phyloP scores from a whole-genome alignment of 2,329 filamentous ascomycete genomes.

The Exophiala lecanii-corni region DNA sequence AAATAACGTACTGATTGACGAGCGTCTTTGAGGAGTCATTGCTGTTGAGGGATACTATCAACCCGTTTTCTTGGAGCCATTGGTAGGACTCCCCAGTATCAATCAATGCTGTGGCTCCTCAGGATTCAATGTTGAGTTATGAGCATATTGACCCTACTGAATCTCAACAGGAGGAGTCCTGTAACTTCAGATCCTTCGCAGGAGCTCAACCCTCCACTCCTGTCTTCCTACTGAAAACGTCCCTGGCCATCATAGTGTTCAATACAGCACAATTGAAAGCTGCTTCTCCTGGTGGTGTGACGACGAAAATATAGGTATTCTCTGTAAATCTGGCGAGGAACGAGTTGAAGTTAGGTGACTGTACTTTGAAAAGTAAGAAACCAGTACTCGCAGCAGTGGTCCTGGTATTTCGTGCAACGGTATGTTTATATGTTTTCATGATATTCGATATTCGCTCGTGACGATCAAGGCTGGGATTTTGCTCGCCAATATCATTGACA shows the following conservation, averaged over 20 bases:
- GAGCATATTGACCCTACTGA: too few relatives aligned
- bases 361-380: slow-evolving; percentile 45
- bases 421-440: slow-evolving; percentile 97
- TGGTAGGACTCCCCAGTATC: too few relatives aligned
- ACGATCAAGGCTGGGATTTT: slow-evolving; percentile 86
- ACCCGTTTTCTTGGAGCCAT: too few relatives aligned
- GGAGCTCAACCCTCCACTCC: slow-evolving; percentile 26
- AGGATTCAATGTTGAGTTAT: too few relatives aligned
- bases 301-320: slow-evolving; percentile 93
- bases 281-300: slow-evolving; percentile 85
- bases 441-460: slow-evolving; percentile 96
- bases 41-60: too few relatives aligned
- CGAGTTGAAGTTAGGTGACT: slow-evolving; percentile 70
- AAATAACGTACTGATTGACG: too few relatives aligned
- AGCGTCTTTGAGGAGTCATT: too few relatives aligned
- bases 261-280: slow-evolving; percentile 85
- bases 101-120: too few relatives aligned
- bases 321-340: slow-evolving; percentile 95
- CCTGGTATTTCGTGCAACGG: slow-evolving; percentile 42
- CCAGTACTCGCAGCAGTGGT: slow-evolving; percentile 40
- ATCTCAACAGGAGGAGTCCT: too few relatives aligned
- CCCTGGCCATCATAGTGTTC: slow-evolving; percentile 81
- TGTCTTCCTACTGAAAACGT: slow-evolving; percentile 63
- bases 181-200: too few relatives aligned
- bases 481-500: slow-evolving; percentile 42